Evolutionary conservation across 2,329 filamentous ascomycete genomes (phyloP).

Genomic region (Dendrostoma leiphaemia): DNA sequence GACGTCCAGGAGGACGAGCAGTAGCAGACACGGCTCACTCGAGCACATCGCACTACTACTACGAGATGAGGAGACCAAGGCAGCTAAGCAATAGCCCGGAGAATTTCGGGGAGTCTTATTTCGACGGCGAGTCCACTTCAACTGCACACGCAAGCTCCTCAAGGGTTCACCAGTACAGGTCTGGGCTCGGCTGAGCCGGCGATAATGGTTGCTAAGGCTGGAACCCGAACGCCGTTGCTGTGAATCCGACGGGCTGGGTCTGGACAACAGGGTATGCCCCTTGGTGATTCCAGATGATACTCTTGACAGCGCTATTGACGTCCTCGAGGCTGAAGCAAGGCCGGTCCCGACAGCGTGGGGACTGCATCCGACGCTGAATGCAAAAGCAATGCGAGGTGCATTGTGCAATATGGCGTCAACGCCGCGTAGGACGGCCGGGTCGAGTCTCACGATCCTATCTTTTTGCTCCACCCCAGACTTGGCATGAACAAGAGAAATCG

Average conservation of each 20-base stretch:
- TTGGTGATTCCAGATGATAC: not conserved
- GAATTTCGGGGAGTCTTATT: too few species aligned
- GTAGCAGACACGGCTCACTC: not conserved
- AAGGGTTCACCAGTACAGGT: not conserved
- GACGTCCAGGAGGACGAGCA: not conserved
- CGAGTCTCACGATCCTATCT: not conserved
- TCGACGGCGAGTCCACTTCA: not conserved
- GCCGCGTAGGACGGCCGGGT: constrained; percentile 1
- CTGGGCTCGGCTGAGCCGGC: not conserved
- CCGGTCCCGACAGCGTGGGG: not conserved
- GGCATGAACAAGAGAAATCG: constrained; percentile 3
- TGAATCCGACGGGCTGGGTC: not conserved
- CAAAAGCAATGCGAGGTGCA: not conserved
- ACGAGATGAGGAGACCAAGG: not conserved
- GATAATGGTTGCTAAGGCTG: not conserved
- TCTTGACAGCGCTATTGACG: not conserved
- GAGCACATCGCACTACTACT: not conserved
- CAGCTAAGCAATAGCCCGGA: not conserved
- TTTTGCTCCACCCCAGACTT: constrained; percentile 8
- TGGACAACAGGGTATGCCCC: not conserved
- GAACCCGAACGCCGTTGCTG: not conserved
- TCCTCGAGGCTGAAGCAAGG: not conserved
- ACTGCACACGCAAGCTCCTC: not conserved
- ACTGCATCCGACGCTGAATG: not conserved
- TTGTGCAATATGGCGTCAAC: constrained; percentile 19